phyloP scores from a whole-genome alignment of 2,329 filamentous ascomycete genomes.

The Colletotrichum liaoningense region DNA sequence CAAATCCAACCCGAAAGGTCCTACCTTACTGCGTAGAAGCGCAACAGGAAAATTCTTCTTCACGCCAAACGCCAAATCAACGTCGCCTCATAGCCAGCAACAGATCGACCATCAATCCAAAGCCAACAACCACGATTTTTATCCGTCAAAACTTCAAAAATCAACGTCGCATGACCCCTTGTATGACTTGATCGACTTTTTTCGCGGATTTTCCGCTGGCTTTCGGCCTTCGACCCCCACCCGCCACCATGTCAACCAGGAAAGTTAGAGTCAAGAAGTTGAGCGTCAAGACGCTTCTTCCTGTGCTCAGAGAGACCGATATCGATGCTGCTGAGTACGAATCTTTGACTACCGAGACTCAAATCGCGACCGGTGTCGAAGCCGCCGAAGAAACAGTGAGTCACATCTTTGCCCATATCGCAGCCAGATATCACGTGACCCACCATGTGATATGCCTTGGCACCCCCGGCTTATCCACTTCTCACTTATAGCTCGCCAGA shows the following conservation, averaged over 20 bases:
- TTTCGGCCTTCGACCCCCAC: constrained; percentile 51
- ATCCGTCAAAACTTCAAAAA: constrained; percentile 65
- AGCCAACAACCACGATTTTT: constrained; percentile 60
- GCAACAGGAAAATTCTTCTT: constrained; percentile 64
- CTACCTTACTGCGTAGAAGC: constrained; percentile 32
- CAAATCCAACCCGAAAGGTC: constrained; percentile 27
- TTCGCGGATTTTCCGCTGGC: constrained; percentile 68
- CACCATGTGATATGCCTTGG: constrained; percentile 53
- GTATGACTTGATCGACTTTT: constrained; percentile 75
- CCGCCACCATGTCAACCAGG: constrained; percentile 69
- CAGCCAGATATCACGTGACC: constrained; percentile 60
- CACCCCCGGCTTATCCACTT: constrained; percentile 31
- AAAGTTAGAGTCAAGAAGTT: constrained; percentile 90
- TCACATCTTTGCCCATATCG: constrained; percentile 48
- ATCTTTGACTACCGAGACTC: constrained; percentile 81
- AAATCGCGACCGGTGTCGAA: constrained; percentile 97
- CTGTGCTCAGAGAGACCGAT: constrained; percentile 89
- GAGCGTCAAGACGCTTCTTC: constrained; percentile 88
- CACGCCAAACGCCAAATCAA: constrained; percentile 65
- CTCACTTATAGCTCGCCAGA: neutral
- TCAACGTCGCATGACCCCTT: constrained; percentile 64
- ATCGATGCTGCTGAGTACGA: constrained; percentile 90
- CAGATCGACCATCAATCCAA: constrained; percentile 66
- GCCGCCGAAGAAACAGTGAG: constrained; percentile 97
- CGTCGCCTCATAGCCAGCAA: constrained; percentile 64